phyloP scores from a whole-genome alignment of 176 grass and related monocot genomes.

The Neostapfia colusana region DNA sequence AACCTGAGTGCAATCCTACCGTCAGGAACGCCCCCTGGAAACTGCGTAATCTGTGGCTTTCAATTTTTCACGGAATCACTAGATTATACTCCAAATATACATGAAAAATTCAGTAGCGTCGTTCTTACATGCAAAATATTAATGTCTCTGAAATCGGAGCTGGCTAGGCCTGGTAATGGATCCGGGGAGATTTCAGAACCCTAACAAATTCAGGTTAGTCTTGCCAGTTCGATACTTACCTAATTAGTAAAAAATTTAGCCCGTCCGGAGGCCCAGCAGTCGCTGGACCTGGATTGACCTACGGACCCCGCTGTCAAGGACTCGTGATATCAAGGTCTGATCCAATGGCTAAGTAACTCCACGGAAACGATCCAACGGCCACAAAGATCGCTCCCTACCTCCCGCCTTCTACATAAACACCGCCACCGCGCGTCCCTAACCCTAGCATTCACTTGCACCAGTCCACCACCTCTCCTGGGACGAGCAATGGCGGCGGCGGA shows the following conservation, averaged over 20 bases:
- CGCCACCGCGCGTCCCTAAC: background rate
- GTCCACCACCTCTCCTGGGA: background rate
- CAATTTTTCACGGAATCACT: too few species aligned
- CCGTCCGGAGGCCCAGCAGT: too few species aligned
- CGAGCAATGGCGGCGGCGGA: constrained; percentile 49
- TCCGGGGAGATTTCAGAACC: too few species aligned
- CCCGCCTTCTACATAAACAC: constrained; percentile 38
- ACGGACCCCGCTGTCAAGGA: constrained; percentile 8
- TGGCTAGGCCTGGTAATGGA: too few species aligned
- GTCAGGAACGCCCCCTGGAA: background rate
- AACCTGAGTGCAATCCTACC: background rate
- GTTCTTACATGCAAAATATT: background rate
- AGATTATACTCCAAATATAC: background rate
- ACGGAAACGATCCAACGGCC: background rate
- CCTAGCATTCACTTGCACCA: too few species aligned
- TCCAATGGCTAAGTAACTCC: background rate
- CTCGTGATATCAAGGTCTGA: background rate
- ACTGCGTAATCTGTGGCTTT: too few species aligned
- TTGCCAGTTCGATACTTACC: too few species aligned
- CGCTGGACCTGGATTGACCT: background rate
- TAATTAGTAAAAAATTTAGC: too few species aligned
- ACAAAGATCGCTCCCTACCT: background rate
- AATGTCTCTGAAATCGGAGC: too few species aligned
- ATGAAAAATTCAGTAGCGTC: background rate
- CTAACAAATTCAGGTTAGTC: too few species aligned